Conservation (phyloP, 768 basidiomycete genomes). For the Psilocybe sp. region DNA sequence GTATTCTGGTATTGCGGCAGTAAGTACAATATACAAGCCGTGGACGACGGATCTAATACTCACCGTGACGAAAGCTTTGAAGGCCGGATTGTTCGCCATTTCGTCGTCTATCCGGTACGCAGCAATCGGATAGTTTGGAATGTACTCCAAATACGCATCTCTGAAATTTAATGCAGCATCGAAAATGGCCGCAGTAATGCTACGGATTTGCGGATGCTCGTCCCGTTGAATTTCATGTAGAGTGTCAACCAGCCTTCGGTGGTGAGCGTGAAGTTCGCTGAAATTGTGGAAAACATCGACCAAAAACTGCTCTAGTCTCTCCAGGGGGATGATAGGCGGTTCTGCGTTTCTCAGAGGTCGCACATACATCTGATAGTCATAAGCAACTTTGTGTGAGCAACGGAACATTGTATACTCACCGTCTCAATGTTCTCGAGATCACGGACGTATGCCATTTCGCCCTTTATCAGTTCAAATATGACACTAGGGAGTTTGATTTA, state of each 20-base stretch:
- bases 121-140: constrained; percentile 91
- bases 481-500: constrained; percentile 43
- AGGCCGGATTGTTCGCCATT: constrained; percentile 74
- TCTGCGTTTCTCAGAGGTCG: constrained; percentile 67
- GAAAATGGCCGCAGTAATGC: constrained; percentile 80
- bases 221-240: constrained; percentile 88
- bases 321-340: constrained; percentile 74
- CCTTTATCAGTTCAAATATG: constrained; percentile 94
- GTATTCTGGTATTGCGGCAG: constrained; percentile 27
- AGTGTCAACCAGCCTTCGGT: constrained; percentile 71
- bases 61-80: constrained; percentile 83
- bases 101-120: constrained; percentile 87
- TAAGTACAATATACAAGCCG: too few relatives aligned
- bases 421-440: constrained; percentile 86
- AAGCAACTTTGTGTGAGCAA: neutral
- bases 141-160: constrained; percentile 90
- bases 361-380: constrained; percentile 67
- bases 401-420: constrained; percentile 38
- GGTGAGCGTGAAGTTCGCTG: constrained; percentile 69
- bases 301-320: constrained; percentile 74
- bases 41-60: constrained; percentile 15
- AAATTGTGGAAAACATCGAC: constrained; percentile 90
- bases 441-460: constrained; percentile 95
- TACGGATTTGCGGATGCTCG: constrained; percentile 75
- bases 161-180: constrained; percentile 92